These are phyloP conservation scores for Melastoma malabathricum DNA, from an alignment of 345 rosid species.

Conservation along the genomic window DNA sequence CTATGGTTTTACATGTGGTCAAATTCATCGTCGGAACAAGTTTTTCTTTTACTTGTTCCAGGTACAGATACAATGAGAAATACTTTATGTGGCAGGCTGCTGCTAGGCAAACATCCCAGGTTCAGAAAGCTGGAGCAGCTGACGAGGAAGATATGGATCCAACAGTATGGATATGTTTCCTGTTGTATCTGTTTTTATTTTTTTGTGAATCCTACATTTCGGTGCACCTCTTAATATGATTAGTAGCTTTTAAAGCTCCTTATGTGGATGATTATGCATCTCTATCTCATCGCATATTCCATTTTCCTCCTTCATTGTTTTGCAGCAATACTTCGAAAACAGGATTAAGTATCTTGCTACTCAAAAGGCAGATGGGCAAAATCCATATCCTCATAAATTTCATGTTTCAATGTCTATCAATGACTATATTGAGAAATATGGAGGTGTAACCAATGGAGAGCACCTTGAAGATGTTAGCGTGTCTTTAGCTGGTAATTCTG, in stretches of 20 bases:
- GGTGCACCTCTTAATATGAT: background rate
- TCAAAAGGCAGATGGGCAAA: slow-evolving; percentile 54
- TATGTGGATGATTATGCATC: no score
- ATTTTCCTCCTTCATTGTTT: background rate
- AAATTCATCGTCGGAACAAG: no score
- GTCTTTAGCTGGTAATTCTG: slow-evolving; percentile 55
- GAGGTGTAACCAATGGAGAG: slow-evolving; percentile 47
- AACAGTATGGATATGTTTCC: slow-evolving; percentile 37
- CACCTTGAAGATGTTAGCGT: slow-evolving; percentile 48
- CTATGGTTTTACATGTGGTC: no score
- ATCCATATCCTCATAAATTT: slow-evolving; percentile 90
- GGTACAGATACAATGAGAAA: background rate
- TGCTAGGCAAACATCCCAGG: slow-evolving; percentile 19
- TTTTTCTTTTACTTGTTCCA: no score
- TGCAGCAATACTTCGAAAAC: slow-evolving; percentile 88
- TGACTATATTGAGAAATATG: slow-evolving; percentile 51
- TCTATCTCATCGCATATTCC: no score
- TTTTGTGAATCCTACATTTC: background rate
- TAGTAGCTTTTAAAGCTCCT: no score
- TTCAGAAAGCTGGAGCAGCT: slow-evolving; percentile 32
- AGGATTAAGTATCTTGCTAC: slow-evolving; percentile 54
- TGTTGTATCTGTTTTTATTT: background rate
- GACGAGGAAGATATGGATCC: slow-evolving; percentile 99
- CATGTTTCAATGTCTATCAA: slow-evolving; percentile 35
- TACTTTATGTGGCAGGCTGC: slow-evolving; percentile 25